Evolutionary conservation across 257 asterid genomes (phyloP).

Genomic region (Paraleonurus japonicus): DNA sequence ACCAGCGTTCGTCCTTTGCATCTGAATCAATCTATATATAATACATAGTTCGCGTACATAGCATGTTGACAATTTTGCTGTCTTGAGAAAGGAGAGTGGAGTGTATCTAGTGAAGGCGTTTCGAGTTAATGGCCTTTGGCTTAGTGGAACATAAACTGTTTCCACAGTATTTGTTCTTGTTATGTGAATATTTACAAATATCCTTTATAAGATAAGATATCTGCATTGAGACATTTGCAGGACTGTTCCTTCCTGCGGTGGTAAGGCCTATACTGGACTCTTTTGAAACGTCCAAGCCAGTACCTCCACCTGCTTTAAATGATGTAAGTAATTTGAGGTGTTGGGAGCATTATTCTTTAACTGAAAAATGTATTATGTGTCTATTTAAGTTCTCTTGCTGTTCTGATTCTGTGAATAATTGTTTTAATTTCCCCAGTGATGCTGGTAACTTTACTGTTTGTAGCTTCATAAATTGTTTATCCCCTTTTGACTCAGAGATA

Average conservation of each 20-base stretch:
- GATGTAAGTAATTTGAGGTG: slow-evolving; percentile 56
- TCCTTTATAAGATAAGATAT: slow-evolving; percentile 25
- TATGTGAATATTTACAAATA: background rate
- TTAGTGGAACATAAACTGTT: background rate
- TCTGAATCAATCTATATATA: background rate
- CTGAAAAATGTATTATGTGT: background rate
- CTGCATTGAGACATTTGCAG: slow-evolving; percentile 41
- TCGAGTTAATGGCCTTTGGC: background rate
- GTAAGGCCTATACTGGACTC: slow-evolving; percentile 95
- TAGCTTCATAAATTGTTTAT: background rate
- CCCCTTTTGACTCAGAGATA: background rate
- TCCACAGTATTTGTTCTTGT: background rate
- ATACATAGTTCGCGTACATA: background rate
- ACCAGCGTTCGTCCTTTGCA: background rate
- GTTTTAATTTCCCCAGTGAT: background rate
- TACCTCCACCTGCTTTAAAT: slow-evolving; percentile 62
- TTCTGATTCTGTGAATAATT: background rate
- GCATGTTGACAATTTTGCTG: background rate
- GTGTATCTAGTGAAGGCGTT: background rate
- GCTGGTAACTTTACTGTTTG: background rate
- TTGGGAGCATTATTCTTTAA: slow-evolving; percentile 1
- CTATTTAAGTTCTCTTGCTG: background rate
- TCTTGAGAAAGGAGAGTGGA: background rate
- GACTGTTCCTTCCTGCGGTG: slow-evolving; percentile 92
- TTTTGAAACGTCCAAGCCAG: slow-evolving; percentile 70